These are phyloP conservation scores for Lasiodiplodia gonubiensis DNA, from an alignment of 2,329 filamentous ascomycete species.

Conservation along the genomic window DNA sequence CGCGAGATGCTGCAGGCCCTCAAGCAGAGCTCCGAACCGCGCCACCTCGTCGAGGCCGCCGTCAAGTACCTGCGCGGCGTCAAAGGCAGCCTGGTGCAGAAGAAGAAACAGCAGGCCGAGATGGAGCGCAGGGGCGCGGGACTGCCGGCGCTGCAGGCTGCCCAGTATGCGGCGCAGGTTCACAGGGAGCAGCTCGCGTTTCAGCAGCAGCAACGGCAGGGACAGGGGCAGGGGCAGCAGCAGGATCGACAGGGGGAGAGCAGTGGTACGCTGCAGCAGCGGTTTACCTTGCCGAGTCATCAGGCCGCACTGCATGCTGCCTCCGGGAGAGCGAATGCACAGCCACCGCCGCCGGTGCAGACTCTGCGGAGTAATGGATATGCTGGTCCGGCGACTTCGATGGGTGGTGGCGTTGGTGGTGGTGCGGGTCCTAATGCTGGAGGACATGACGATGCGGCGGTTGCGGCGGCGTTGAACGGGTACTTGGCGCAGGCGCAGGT, in stretches of 20 bases:
- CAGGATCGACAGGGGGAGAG: too few relatives aligned
- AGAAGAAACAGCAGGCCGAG: slow-evolving; percentile 50
- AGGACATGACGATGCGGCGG: neutral
- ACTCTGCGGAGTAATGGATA: neutral
- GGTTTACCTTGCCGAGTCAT: neutral
- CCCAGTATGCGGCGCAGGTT: neutral
- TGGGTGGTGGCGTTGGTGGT: neutral
- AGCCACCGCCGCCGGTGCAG: neutral
- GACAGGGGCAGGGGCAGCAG: too few relatives aligned
- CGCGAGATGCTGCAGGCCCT: slow-evolving; percentile 68
- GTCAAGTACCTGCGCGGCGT: slow-evolving; percentile 63
- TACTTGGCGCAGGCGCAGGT: neutral
- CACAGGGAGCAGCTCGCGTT: neutral
- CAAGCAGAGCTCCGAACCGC: slow-evolving; percentile 62
- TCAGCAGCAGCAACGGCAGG: neutral
- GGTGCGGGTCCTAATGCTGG: too few relatives aligned
- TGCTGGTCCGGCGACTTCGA: neutral
- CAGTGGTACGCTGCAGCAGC: neutral
- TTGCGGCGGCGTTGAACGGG: slow-evolving; percentile 14
- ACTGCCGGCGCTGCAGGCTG: neutral
- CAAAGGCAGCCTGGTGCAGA: slow-evolving; percentile 60
- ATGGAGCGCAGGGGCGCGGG: neutral
- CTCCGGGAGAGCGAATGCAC: too few relatives aligned
- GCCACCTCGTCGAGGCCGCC: slow-evolving; percentile 59
- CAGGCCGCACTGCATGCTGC: neutral